Base-by-base conservation (phyloP, 2,329 filamentous ascomycete species). In the Fusarium sp. region DNA sequence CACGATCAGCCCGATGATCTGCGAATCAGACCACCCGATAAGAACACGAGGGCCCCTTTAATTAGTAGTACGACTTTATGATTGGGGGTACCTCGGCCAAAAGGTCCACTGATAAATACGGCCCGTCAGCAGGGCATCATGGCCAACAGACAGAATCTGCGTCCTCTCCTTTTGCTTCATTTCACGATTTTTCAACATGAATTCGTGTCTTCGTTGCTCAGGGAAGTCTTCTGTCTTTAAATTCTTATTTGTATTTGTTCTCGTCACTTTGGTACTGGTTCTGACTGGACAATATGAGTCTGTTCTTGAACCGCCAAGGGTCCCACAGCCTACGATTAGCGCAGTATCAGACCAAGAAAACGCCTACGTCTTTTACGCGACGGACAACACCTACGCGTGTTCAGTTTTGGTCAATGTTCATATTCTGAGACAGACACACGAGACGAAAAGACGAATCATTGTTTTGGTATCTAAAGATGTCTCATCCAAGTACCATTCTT, bases 351-450 rank as follows among this genome's bases (percentile, higher is more conserved):
- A 52, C 25, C 63, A 32, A 13, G 32, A 64, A 9, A 73, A 73
- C 56, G 68, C 72, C 45, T 75, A 72, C 16, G 65, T 72, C 50
- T 76, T 76, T 41, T 76, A 76, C 63, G 74, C 74, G 20, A 70
- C 69, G 5, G 52, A 69, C 23, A 67, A 76, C 9, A 25, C 14
- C 18, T 76, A 76, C 35, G 73, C 73, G 18, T 76, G 68, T 64
- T 76, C 73, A 6, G 63, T 69, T 20, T 27, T 70, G 6, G 67
- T 75, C 56, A 76, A 75, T 25, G 60, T 70, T 3, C 61, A 75
- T 41, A 41, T 68, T 5, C 52, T 76, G 25, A 70, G 62, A 23
- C 43, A 35, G 4, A 34, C 63, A 2, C 43, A 70, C 27, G 35
- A 62, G 14, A 64, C 71, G 13, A 67, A 35, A 16, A 41, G 70